Evolutionary conservation across 192 early-diverging fungal species (phyloP).

Genomic region (Coemansia sp.): DNA sequence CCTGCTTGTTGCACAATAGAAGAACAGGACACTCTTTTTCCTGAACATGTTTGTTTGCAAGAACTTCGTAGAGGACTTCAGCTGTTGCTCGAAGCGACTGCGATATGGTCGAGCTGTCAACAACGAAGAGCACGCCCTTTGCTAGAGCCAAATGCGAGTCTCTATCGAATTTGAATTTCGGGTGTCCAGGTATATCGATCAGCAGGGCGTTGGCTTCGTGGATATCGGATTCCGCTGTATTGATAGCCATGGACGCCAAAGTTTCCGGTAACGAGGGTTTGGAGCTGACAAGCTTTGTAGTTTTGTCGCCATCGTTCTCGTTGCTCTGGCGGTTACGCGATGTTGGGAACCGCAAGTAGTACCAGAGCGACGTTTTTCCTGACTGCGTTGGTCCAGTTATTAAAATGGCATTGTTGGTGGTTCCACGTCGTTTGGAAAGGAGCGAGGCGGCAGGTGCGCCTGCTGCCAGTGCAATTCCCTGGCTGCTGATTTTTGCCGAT

Average conservation of each 20-base stretch:
- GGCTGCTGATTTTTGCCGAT: conserved; percentile 41
- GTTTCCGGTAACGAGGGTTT: conserved; percentile 21
- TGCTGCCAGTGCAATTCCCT: conserved; percentile 30
- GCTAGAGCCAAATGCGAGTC: conserved; percentile 69
- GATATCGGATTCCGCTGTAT: conserved; percentile 21
- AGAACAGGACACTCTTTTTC: conserved; percentile 63
- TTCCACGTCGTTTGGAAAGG: conserved; percentile 17
- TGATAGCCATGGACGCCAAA: conserved; percentile 45
- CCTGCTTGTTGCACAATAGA: conserved; percentile 84
- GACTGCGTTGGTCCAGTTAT: conserved; percentile 34
- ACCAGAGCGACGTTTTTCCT: conserved; percentile 48
- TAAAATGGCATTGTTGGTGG: conserved; percentile 22
- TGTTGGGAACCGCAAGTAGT: conserved; percentile 34
- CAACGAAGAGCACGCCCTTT: conserved; percentile 72
- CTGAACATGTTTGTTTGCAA: conserved; percentile 63
- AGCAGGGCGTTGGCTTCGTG: conserved; percentile 41
- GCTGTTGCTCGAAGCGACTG: conserved; percentile 61
- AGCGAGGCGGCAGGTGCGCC: conserved; percentile 15
- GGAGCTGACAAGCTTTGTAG: background rate
- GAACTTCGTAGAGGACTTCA: conserved; percentile 81
- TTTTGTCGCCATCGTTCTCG: background rate
- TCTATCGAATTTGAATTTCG: conserved; percentile 73
- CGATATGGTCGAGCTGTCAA: conserved; percentile 68
- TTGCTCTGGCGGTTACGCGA: background rate
- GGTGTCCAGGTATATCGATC: conserved; percentile 89